Evolutionary conservation across 495 filamentous ascomycete species (phyloP).

Genomic region (Chaetomium tenue): DNA sequence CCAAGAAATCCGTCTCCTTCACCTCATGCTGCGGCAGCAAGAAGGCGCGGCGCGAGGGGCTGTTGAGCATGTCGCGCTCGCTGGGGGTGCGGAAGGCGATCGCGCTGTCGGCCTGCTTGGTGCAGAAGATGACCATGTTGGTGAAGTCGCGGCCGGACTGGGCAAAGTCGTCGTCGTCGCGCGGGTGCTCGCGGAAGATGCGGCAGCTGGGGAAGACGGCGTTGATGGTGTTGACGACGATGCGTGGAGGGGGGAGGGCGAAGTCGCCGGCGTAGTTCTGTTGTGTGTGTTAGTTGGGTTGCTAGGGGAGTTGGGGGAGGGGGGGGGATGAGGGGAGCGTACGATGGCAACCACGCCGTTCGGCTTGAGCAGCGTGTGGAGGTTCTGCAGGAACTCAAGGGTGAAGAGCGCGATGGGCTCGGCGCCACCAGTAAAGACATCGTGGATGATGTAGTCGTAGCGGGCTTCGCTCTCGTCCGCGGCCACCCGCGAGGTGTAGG

Average conservation of each 20-base stretch:
- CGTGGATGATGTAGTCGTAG: slow-evolving; percentile 93
- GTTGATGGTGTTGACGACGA: slow-evolving; percentile 70
- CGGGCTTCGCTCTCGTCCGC: slow-evolving; percentile 39
- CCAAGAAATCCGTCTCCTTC: slow-evolving; percentile 46
- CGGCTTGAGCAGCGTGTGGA: slow-evolving; percentile 66
- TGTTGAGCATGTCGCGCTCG: slow-evolving; percentile 67
- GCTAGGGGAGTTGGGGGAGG: background rate
- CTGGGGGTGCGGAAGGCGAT: slow-evolving; percentile 68
- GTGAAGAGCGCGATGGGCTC: slow-evolving; percentile 90
- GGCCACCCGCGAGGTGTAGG: slow-evolving; percentile 61
- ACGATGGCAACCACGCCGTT: slow-evolving; percentile 89
- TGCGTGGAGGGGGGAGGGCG: slow-evolving; percentile 63
- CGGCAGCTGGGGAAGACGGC: slow-evolving; percentile 75
- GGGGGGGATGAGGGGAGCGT: slow-evolving; percentile 34
- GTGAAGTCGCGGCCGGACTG: slow-evolving; percentile 66
- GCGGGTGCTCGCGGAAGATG: slow-evolving; percentile 76
- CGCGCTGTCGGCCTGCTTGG: slow-evolving; percentile 39
- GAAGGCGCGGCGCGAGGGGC: slow-evolving; percentile 62
- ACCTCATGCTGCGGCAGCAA: slow-evolving; percentile 75
- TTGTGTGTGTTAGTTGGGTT: background rate
- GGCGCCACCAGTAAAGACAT: slow-evolving; percentile 97
- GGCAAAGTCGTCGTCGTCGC: slow-evolving; percentile 41
- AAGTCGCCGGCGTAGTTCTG: slow-evolving; percentile 98
- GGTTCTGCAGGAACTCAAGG: slow-evolving; percentile 67
- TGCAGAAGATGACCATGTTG: slow-evolving; percentile 84